Percentiles rank a stretch among this genome's conserved stretches.
Evolutionary conservation across 345 rosid species (phyloP).

Genomic region (Jatropha curcas): DNA sequence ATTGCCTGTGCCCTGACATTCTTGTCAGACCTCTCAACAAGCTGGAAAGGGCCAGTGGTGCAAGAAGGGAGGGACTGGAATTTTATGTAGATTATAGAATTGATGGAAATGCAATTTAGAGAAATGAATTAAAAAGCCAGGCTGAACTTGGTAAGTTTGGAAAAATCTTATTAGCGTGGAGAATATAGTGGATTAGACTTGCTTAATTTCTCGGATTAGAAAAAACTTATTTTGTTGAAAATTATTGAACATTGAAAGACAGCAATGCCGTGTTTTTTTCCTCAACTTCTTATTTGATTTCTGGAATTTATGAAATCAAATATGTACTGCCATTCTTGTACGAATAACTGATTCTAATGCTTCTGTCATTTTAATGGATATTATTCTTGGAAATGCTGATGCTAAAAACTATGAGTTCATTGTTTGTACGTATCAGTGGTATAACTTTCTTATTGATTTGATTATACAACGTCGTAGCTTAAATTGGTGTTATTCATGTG

Average conservation of each 20-base stretch:
- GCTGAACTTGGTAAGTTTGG: not conserved
- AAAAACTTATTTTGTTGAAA: constrained; percentile 2
- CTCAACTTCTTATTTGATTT: not conserved
- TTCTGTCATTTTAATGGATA: not conserved
- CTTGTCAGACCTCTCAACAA: not conserved
- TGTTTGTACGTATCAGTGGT: not conserved
- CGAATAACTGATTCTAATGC: not conserved
- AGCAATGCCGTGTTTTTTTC: not conserved
- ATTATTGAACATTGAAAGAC: not conserved
- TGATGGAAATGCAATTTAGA: constrained; percentile 1
- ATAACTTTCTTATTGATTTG: not conserved
- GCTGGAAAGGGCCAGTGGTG: not conserved
- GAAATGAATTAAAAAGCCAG: not conserved
- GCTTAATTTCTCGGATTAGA: not conserved
- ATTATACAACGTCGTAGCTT: constrained; percentile 14
- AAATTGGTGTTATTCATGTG: constrained; percentile 16
- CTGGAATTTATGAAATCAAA: not conserved
- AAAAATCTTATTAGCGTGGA: not conserved
- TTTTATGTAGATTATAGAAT: not conserved
- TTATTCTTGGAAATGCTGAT: not conserved
- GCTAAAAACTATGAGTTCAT: not conserved
- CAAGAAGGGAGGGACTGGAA: not conserved
- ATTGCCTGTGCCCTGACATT: not conserved
- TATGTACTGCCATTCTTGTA: not conserved
- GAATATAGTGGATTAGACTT: not conserved